Conservation (phyloP, 768 basidiomycete genomes). For the Pholiota molesta region DNA sequence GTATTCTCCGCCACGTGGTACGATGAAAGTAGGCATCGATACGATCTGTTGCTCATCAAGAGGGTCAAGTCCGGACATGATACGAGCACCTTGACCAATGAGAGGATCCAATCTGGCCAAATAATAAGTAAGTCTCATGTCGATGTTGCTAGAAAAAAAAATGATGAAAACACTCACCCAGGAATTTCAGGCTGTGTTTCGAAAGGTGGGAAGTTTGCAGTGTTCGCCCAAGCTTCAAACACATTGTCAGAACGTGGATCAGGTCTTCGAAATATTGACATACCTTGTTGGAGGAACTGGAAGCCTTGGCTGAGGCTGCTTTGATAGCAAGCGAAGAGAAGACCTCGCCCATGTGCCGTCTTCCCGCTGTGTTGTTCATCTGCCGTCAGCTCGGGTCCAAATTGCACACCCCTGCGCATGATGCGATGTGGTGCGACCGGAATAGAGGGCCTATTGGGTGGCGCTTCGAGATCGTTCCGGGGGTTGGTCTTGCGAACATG, state of each 20-base stretch:
- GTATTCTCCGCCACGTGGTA: slow-evolving; percentile 52
- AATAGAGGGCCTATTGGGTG: slow-evolving; percentile 6
- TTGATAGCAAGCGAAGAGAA: slow-evolving; percentile 48
- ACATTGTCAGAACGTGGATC: not conserved
- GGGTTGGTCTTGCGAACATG: slow-evolving; percentile 50
- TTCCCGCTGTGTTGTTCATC: slow-evolving; percentile 35
- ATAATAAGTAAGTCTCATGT: not conserved
- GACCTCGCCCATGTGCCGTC: slow-evolving; percentile 46
- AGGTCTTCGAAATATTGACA: not conserved
- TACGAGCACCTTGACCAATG: slow-evolving; percentile 20
- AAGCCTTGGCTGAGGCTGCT: slow-evolving; percentile 42
- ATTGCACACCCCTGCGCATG: slow-evolving; percentile 50
- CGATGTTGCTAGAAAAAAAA: not conserved
- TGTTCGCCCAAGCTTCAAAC: slow-evolving; percentile 39
- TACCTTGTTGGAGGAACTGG: slow-evolving; percentile 42
- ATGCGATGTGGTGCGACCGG: slow-evolving; percentile 39
- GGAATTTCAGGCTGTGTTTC: slow-evolving; percentile 28
- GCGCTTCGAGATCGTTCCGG: slow-evolving; percentile 41
- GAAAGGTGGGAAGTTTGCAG: slow-evolving; percentile 33
- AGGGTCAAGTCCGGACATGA: slow-evolving; percentile 45
- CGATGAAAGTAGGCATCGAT: slow-evolving; percentile 37
- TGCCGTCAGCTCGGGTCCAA: slow-evolving; percentile 49
- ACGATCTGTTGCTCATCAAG: slow-evolving; percentile 24
- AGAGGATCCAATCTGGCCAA: slow-evolving; percentile 21
- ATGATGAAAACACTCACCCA: slow-evolving; percentile 25